phyloP scores from a whole-genome alignment of 2,329 filamentous ascomycete species.

The Arachnopeziza araneosa region DNA sequence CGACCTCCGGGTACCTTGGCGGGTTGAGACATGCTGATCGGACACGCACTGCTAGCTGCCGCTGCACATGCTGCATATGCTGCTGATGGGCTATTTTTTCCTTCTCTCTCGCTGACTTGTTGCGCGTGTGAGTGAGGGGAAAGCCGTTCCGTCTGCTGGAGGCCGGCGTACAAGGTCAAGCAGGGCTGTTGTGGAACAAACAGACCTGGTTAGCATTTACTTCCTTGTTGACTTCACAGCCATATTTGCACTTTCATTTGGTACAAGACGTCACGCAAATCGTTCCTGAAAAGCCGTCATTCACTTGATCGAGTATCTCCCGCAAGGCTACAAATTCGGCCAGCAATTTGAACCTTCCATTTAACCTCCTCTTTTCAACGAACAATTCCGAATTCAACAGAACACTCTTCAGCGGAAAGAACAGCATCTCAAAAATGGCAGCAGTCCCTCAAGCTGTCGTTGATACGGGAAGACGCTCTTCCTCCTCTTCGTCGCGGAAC shows the following conservation, averaged over 20 bases:
- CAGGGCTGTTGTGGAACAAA: no score
- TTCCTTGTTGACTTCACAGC: no score
- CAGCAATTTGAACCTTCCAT: no score
- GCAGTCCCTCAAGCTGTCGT: conserved; percentile 17
- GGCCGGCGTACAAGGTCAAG: no score
- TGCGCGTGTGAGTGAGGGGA: not conserved
- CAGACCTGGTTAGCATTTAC: no score
- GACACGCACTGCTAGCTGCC: not conserved
- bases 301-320: no score
- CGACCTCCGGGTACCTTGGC: not conserved
- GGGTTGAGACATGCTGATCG: not conserved
- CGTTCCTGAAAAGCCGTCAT: no score
- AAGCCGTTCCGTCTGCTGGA: not conserved
- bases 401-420: not conserved
- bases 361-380: no score
- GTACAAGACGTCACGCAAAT: no score
- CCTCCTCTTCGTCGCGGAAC: conserved; percentile 17
- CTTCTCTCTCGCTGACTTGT: not conserved
- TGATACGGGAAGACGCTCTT: conserved; percentile 15
- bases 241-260: no score
- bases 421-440: conserved; percentile 5
- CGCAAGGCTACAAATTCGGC: no score
- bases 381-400: not conserved
- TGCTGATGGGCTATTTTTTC: not conserved
- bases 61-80: not conserved